A percentile compares a stretch with the other conserved stretches of the same genome.
phyloP scores from a whole-genome alignment of 257 asterid genomes.

The Parsonsia alboflavescens region DNA sequence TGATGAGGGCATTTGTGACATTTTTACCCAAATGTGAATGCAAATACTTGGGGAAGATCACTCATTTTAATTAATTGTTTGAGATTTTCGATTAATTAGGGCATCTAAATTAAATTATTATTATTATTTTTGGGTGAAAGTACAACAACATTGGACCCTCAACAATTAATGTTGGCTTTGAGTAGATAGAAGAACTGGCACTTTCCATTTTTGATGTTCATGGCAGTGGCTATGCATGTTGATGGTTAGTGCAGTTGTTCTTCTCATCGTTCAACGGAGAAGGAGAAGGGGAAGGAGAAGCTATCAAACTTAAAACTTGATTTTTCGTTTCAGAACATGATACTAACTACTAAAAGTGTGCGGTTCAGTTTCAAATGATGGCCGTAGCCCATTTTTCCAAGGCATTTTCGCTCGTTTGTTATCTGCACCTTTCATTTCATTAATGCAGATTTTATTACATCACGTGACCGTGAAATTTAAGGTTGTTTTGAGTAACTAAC shows the following conservation, averaged over 20 bases:
- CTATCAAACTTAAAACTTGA: too few species aligned
- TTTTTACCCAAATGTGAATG: too few species aligned
- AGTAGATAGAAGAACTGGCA: not conserved
- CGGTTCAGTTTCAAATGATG: not conserved
- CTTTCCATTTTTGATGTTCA: not conserved
- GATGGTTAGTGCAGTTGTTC: not conserved
- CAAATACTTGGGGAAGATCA: too few species aligned
- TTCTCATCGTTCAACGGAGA: not conserved
- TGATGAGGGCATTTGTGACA: too few species aligned
- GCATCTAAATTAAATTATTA: not conserved
- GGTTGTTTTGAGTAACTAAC: too few species aligned
- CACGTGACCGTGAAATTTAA: too few species aligned
- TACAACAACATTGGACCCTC: not conserved
- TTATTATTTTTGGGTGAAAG: not conserved
- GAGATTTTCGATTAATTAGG: not conserved
- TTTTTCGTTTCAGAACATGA: not conserved
- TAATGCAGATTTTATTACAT: not conserved
- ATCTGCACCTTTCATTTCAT: slow-evolving; percentile 4
- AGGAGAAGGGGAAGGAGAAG: too few species aligned
- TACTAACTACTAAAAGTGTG: not conserved
- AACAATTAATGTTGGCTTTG: not conserved
- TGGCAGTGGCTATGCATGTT: not conserved
- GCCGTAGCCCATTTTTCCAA: not conserved
- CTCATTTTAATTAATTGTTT: too few species aligned
- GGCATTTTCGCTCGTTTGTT: not conserved